Conservation (phyloP, 2,329 filamentous ascomycete genomes). For the Phialophora verrucosa region DNA sequence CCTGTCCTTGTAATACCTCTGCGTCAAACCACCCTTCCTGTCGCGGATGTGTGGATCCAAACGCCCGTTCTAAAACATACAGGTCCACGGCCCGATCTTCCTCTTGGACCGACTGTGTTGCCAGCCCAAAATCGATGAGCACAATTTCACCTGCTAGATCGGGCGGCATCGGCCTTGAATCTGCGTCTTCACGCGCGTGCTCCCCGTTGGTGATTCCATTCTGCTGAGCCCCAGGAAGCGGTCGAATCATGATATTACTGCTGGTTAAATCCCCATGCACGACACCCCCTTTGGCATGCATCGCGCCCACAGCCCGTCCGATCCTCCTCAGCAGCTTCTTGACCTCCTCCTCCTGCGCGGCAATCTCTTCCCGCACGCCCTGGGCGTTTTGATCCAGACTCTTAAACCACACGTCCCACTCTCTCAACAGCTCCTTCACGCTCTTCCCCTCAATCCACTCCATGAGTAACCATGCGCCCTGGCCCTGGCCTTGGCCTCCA, state of each 20-base stretch:
- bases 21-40: conserved; percentile 74
- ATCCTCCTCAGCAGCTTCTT: conserved; percentile 71
- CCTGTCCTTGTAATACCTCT: conserved; percentile 63
- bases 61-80: conserved; percentile 93
- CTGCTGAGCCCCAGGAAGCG: conserved; percentile 40
- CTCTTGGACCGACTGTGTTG: conserved; percentile 77
- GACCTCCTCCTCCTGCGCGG: conserved; percentile 56
- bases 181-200: conserved; percentile 2
- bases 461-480: conserved; percentile 75
- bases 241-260: conserved; percentile 88
- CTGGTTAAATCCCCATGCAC: conserved; percentile 96
- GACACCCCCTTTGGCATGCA: conserved; percentile 86
- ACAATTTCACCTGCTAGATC: conserved; percentile 74
- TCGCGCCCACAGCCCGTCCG: conserved; percentile 70
- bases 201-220: conserved; percentile 33
- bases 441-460: conserved; percentile 82
- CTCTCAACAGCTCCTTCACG: conserved; percentile 72
- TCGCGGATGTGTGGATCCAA: conserved; percentile 89
- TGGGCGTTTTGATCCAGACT: background rate
- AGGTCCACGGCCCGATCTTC: conserved; percentile 95
- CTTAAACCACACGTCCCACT: conserved; percentile 64
- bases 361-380: conserved; percentile 34
- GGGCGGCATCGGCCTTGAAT: conserved; percentile 25
- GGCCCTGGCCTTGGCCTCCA: conserved; percentile 67
- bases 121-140: conserved; percentile 93